phyloP scores from a whole-genome alignment of 1,284 basidiomycete genomes.

The Sanghuangporus baumii region DNA sequence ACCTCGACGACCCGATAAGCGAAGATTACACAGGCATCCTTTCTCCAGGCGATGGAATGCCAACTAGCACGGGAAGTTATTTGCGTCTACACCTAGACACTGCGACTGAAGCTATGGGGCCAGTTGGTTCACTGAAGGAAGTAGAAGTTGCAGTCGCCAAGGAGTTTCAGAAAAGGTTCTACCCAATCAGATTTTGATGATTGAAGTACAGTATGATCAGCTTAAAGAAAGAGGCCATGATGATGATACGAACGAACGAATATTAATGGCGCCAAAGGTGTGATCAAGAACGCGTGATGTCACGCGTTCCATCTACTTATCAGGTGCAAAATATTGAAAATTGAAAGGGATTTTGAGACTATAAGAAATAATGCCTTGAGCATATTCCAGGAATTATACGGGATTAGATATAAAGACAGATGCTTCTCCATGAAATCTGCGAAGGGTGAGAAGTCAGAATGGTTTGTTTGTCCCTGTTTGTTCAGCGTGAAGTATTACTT shows the following conservation, averaged over 20 bases:
- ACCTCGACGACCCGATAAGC: background rate
- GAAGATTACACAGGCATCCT: background rate
- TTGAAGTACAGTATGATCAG: background rate
- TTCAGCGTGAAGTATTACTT: background rate
- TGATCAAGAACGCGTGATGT: background rate
- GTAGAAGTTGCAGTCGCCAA: conserved; percentile 16
- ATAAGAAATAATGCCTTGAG: too few relatives aligned
- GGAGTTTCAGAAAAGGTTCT: conserved; percentile 6
- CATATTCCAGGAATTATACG: too few relatives aligned
- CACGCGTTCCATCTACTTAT: background rate
- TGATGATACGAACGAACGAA: background rate
- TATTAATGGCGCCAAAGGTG: background rate
- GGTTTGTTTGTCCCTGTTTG: background rate
- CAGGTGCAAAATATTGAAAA: too few relatives aligned
- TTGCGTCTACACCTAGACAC: background rate
- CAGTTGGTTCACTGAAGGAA: conserved; percentile 13
- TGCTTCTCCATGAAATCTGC: too few relatives aligned
- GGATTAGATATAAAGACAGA: too few relatives aligned
- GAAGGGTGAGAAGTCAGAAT: background rate
- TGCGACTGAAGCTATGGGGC: background rate
- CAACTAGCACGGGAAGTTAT: background rate
- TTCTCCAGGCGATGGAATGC: background rate
- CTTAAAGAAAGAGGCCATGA: background rate
- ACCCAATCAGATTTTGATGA: conserved; percentile 11
- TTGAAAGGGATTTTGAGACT: too few relatives aligned